phyloP scores from a whole-genome alignment of 1,284 basidiomycete species.

The Trichosporon faecale region DNA sequence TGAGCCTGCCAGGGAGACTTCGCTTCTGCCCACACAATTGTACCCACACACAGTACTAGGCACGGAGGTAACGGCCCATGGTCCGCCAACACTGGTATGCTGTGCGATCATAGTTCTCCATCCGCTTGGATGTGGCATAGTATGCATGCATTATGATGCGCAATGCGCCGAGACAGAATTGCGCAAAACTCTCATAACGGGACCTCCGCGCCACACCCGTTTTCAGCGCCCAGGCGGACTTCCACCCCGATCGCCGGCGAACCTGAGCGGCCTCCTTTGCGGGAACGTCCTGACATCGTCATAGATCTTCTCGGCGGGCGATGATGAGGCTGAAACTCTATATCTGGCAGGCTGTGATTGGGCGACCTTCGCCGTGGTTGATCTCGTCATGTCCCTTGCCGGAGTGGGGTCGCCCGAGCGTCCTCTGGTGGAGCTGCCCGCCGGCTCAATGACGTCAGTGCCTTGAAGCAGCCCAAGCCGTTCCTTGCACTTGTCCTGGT shows the following conservation, averaged over 20 bases:
- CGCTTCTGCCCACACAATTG: too few relatives aligned
- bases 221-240: background rate
- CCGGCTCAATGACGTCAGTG: background rate
- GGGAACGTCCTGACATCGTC: background rate
- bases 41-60: too few relatives aligned
- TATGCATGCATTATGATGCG: too few relatives aligned
- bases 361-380: background rate
- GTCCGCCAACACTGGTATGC: too few relatives aligned
- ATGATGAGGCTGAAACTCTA: constrained; percentile 4
- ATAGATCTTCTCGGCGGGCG: background rate
- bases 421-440: background rate
- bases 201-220: background rate
- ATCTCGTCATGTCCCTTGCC: background rate
- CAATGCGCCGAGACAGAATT: too few relatives aligned
- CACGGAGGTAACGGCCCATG: too few relatives aligned
- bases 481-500: background rate
- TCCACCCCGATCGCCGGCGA: background rate
- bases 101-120: too few relatives aligned
- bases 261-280: background rate
- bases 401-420: background rate
- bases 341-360: background rate
- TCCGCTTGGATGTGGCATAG: too few relatives aligned
- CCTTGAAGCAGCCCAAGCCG: background rate
- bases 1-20: too few relatives aligned
- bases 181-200: background rate